Evolutionary conservation across 495 filamentous ascomycete species (phyloP).

Genomic region (Hypoxylon lienhwacheense): DNA sequence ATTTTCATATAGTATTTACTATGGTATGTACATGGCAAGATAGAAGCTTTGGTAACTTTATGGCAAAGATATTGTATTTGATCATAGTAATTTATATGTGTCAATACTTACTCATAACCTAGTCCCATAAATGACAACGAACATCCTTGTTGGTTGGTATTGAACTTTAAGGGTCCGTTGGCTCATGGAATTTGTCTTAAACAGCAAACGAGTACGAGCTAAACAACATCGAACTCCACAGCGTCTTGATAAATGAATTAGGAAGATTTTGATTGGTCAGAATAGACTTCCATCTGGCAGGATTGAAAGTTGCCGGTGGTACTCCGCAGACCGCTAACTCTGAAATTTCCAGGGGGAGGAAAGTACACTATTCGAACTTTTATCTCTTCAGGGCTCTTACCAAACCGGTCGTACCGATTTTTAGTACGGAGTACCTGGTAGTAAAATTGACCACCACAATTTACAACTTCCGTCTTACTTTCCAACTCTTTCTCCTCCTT

Average conservation of each 20-base stretch:
- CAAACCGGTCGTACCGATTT: conserved; percentile 6
- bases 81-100: too few relatives aligned
- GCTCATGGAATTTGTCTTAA: conserved; percentile 1
- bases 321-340: conserved; percentile 32
- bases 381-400: conserved; percentile 10
- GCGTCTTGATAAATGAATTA: conserved; percentile 32
- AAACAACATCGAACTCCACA: conserved; percentile 16
- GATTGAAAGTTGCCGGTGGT: conserved; percentile 17
- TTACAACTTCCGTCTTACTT: conserved; percentile 20
- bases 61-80: too few relatives aligned
- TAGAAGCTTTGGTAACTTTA: too few relatives aligned
- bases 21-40: too few relatives aligned
- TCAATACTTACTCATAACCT: too few relatives aligned
- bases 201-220: conserved; percentile 23
- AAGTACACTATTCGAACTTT: conserved; percentile 21
- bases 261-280: conserved; percentile 21
- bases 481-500: conserved; percentile 7
- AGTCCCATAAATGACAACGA: too few relatives aligned
- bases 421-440: too few relatives aligned
- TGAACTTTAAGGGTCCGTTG: conserved; percentile 5
- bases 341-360: conserved; percentile 19
- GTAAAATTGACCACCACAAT: too few relatives aligned
- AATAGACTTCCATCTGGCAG: conserved; percentile 1
- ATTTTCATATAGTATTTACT: too few relatives aligned
- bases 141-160: not conserved